Evolutionary conservation across 2,329 filamentous ascomycete species (phyloP), one percentile per base, ranked within the genome.

Genomic region (Chaetomium strumarium): DNA sequence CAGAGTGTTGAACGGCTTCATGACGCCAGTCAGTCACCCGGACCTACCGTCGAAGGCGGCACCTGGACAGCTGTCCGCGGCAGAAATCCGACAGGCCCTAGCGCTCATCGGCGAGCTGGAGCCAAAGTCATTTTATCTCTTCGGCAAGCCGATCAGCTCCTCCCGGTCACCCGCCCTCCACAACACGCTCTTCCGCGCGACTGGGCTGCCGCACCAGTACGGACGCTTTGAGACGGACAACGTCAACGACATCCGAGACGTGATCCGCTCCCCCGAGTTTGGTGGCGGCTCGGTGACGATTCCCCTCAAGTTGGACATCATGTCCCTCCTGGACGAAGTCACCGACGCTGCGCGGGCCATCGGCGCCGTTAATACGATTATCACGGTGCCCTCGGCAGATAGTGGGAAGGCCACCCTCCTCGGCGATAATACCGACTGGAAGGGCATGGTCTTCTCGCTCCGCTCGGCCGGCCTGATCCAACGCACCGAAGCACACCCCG

Each of bases 241-340:
- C 30, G 80, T 75, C 10, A 68, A 73, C 7, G 76, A 86, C 34
- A 74, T 95, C 3, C 73, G 75, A 58, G 72, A 80, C 2, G 70
- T 89, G 46, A 84, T 99, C 54, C 80, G 79, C 8, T 72, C 82
- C 1, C 73, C 84, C 1, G 77, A 86, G 60, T 99, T 99, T 65
- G 93, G 93, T 8, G 93, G 93, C 53, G 92, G 89, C 3, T 96
- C 90, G 3, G 90, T 99, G 42, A 99, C 93, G 0, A 97, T 99
- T 46, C 93, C 93, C 1, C 76, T 99, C 50, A 99, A 99, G 72
- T 75, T 93, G 30, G 89, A 95, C 61, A 83, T 97, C 53, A 90
- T 95, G 72, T 76, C 80, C 0, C 71, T 92, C 5, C 74, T 99
- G 13, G 90, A 97, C 65, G 82, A 85, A 49, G 76, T 96, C 53